Evolutionary conservation across 2,329 filamentous ascomycete species (phyloP).

Genomic region (Diaporthe helianthi): DNA sequence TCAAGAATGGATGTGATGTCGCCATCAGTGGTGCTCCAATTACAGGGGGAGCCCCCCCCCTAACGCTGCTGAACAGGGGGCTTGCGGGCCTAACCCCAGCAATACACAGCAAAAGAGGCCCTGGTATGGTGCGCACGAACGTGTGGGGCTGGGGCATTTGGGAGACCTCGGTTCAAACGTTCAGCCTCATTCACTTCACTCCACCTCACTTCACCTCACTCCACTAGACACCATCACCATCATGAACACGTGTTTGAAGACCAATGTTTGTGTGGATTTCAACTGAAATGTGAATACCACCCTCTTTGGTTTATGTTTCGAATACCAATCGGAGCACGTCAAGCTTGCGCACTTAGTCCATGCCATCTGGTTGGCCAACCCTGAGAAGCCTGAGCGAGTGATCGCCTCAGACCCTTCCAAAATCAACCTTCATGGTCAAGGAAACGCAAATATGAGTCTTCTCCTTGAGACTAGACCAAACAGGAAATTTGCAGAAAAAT

Average conservation of each 20-base stretch:
- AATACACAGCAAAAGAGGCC: neutral
- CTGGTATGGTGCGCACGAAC: neutral
- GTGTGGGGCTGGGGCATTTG: neutral
- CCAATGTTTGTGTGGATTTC: neutral
- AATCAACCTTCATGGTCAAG: neutral
- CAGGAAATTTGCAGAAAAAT: neutral
- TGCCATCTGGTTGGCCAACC: neutral
- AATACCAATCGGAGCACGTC: neutral
- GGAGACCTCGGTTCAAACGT: constrained; percentile 10
- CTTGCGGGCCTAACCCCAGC: neutral
- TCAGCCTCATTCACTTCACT: constrained; percentile 19
- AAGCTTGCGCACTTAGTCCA: neutral
- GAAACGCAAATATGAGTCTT: neutral
- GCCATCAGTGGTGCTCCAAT: neutral
- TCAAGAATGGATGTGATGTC: too few relatives aligned
- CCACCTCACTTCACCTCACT: neutral
- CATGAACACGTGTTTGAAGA: neutral
- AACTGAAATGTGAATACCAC: neutral
- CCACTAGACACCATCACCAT: constrained; percentile 19
- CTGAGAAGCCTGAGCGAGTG: constrained; percentile 9
- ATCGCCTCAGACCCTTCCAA: neutral
- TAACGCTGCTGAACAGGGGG: neutral
- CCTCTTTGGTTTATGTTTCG: neutral
- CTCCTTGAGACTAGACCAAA: neutral
- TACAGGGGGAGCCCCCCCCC: neutral